These are phyloP conservation scores for Mycosphaerella sp. DNA, from an alignment of 2,329 filamentous ascomycete genomes.

Conservation along the genomic window DNA sequence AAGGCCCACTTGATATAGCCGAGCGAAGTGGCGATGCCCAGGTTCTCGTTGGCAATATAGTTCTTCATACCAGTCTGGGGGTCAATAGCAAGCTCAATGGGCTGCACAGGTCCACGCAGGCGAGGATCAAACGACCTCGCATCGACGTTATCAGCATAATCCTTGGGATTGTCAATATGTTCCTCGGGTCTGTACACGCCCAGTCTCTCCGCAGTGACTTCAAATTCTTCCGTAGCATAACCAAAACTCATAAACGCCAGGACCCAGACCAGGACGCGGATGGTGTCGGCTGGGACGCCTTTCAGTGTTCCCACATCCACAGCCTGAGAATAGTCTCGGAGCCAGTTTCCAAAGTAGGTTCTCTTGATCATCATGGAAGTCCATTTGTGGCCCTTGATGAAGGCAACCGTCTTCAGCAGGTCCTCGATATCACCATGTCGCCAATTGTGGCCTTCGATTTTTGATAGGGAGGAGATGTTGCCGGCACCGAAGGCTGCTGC, in stretches of 20 bases:
- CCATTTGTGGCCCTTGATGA: slow-evolving; percentile 27
- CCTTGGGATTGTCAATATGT: slow-evolving; percentile 48
- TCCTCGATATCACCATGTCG: slow-evolving; percentile 50
- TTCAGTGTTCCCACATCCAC: slow-evolving; percentile 50
- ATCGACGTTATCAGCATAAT: slow-evolving; percentile 78
- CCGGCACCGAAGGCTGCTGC: slow-evolving; percentile 42
- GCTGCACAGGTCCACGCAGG: slow-evolving; percentile 67
- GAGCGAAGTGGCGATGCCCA: slow-evolving; percentile 81
- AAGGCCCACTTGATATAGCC: slow-evolving; percentile 52
- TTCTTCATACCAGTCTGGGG: slow-evolving; percentile 88
- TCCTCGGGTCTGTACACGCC: slow-evolving; percentile 48
- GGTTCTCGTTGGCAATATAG: slow-evolving; percentile 88
- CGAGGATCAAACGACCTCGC: slow-evolving; percentile 75
- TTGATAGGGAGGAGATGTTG: slow-evolving; percentile 41
- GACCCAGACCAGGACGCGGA: slow-evolving; percentile 50
- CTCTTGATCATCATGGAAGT: slow-evolving; percentile 59
- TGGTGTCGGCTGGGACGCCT: slow-evolving; percentile 48
- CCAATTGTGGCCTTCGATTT: slow-evolving; percentile 46
- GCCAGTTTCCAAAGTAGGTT: slow-evolving; percentile 39
- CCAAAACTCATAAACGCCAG: slow-evolving; percentile 52
- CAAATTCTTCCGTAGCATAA: slow-evolving; percentile 52
- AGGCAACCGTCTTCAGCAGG: slow-evolving; percentile 44
- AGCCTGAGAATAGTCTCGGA: slow-evolving; percentile 49
- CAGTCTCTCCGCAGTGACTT: slow-evolving; percentile 49
- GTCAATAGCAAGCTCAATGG: slow-evolving; percentile 43